Base-by-base conservation (phyloP, 2,329 filamentous ascomycete species). In the Zarea fungicola region DNA sequence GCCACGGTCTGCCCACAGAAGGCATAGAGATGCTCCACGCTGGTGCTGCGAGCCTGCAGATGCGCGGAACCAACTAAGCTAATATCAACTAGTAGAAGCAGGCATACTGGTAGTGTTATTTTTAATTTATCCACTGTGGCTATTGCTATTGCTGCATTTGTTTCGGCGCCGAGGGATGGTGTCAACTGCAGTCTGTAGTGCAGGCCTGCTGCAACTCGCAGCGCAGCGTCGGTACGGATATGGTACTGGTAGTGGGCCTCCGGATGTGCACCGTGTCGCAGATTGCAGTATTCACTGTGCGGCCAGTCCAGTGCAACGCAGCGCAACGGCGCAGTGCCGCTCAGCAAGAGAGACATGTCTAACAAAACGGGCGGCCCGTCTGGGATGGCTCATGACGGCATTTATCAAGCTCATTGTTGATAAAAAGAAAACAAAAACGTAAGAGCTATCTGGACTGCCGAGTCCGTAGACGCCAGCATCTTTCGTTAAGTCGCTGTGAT, bases 11-110 rank as follows among this genome's bases (percentile, higher is more conserved):
- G n/a, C n/a, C n/a, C n/a, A n/a, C n/a, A n/a, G n/a, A n/a, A n/a
- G n/a, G n/a, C n/a, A n/a, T n/a, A n/a, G 13, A 36, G 42, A n/a
- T n/a, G n/a, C 42, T 37, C 42, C 42, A 46, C 42, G 42, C 7
- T n/a, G n/a, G n/a, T n/a, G n/a, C 42, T 46, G 43, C 43, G 43
- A 46, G 39, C 43, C 43, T 46, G 34, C 34, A 46, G 43, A 39
- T 39, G 43, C 34, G n/a, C n/a, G n/a, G 34, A 39, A 35, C 25
- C 9, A 46, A 25, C 1, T 19, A 22, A 31, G 34, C 21, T 44
- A 11, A 8, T 18, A n/a, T 28, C 14, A 35, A 35, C 1, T 39
- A 29, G 19, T 40, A 16, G 37, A 14, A 26, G 37, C 37, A 25
- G 28, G 37, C n/a, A 23, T 14, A 13, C 14, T 39, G 10, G n/a